Evolutionary conservation across 169 alveolate species (phyloP).

Genomic region (Plasmodium chabaudi): DNA sequence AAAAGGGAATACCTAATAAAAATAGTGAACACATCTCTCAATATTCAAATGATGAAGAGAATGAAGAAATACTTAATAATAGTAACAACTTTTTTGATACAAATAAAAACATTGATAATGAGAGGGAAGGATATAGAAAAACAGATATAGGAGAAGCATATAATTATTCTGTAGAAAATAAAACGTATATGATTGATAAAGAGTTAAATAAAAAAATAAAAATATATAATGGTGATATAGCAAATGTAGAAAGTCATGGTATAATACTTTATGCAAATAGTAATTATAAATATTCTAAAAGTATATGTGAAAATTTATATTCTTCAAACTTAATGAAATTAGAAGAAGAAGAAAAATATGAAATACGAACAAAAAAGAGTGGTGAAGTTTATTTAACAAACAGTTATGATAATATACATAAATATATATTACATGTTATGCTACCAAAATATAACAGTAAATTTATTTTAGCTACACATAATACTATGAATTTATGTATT

Average conservation of each 20-base stretch:
- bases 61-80: neutral
- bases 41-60: neutral
- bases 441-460: slow-evolving; percentile 60
- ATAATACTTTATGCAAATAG: slow-evolving; percentile 45
- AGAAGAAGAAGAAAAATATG: slow-evolving; percentile 51
- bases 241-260: slow-evolving; percentile 16
- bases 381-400: slow-evolving; percentile 51
- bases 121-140: neutral
- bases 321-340: slow-evolving; percentile 48
- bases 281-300: slow-evolving; percentile 34
- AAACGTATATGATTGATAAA: slow-evolving; percentile 27
- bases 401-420: slow-evolving; percentile 58
- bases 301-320: slow-evolving; percentile 32
- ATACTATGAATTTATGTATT: slow-evolving; percentile 60
- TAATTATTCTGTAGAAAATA: slow-evolving; percentile 8
- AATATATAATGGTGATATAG: slow-evolving; percentile 37
- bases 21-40: neutral
- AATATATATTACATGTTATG: slow-evolving; percentile 46
- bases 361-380: slow-evolving; percentile 41
- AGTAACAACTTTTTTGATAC: neutral
- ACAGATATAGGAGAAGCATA: neutral
- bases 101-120: neutral
- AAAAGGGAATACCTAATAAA: neutral
- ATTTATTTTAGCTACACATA: slow-evolving; percentile 52
- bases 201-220: slow-evolving; percentile 21